Percentiles rank a stretch among this genome's conserved stretches.
phyloP scores from a whole-genome alignment of 306 rosid genomes.

The Casuarina glauca region DNA sequence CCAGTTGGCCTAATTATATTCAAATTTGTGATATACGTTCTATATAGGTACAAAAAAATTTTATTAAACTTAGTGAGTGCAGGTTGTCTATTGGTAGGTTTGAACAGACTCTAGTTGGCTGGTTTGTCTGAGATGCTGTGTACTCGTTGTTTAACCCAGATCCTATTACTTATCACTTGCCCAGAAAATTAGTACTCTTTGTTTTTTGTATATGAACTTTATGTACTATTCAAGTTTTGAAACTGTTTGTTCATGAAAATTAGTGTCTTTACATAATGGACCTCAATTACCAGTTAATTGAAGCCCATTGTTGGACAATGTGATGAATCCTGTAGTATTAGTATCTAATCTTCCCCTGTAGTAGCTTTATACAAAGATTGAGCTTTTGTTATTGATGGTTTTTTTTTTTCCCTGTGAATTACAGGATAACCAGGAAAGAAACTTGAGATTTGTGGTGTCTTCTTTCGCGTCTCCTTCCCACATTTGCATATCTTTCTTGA shows the following conservation, averaged over 20 bases:
- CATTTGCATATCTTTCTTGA: slow-evolving; percentile 11
- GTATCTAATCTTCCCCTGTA: background rate
- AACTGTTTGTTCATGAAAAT: background rate
- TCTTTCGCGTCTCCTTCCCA: slow-evolving; percentile 36
- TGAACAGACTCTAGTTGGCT: background rate
- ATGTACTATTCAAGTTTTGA: background rate
- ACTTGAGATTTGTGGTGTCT: slow-evolving; percentile 49
- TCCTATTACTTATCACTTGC: background rate
- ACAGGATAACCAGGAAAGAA: slow-evolving; percentile 89
- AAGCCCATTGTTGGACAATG: background rate
- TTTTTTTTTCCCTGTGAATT: slow-evolving; percentile 22
- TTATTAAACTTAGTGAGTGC: background rate
- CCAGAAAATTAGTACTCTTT: background rate
- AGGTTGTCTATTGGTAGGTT: background rate
- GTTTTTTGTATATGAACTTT: background rate
- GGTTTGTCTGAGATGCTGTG: background rate
- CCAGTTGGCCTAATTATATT: background rate
- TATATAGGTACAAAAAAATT: background rate
- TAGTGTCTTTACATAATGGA: background rate
- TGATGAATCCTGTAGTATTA: background rate
- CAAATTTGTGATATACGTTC: background rate
- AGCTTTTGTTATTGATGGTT: slow-evolving; percentile 8
- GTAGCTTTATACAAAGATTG: background rate
- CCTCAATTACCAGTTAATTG: background rate
- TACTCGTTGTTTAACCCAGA: background rate